A percentile compares a stretch with the other conserved stretches of the same genome.
Evolutionary conservation across 2,329 filamentous ascomycete species (phyloP).

Genomic region (Calonectria naviculata): DNA sequence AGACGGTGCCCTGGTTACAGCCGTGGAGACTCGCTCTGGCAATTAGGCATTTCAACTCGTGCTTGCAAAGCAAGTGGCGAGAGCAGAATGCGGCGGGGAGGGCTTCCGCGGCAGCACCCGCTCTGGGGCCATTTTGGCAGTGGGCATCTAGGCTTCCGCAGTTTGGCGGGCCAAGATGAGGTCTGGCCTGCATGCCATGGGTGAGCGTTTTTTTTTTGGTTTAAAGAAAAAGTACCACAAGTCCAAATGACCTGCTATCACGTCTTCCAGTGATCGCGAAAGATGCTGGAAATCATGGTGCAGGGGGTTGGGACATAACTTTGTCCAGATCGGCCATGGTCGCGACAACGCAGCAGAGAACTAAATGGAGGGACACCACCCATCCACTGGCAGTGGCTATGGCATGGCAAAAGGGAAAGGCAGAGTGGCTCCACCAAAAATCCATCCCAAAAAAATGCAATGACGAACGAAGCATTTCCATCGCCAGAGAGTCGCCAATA

Average conservation of each 20-base stretch:
- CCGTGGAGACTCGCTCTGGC: conserved; percentile 38
- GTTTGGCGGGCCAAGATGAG: conserved; percentile 34
- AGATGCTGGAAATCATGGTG: conserved; percentile 29
- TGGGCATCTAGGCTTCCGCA: conserved; percentile 35
- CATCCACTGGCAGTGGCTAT: conserved; percentile 19
- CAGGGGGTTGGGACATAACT: conserved; percentile 38
- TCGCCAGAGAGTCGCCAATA: conserved; percentile 30
- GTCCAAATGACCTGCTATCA: conserved; percentile 34
- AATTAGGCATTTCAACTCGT: conserved; percentile 29
- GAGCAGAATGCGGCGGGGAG: conserved; percentile 33
- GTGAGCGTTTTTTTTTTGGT: conserved; percentile 34
- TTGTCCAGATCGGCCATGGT: conserved; percentile 29
- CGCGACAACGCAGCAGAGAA: conserved; percentile 35
- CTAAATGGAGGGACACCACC: conserved; percentile 37
- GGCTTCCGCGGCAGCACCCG: conserved; percentile 14
- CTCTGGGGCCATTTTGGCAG: conserved; percentile 8
- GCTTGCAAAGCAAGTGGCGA: conserved; percentile 33
- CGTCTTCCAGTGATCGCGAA: conserved; percentile 29
- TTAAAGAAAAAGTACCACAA: conserved; percentile 38
- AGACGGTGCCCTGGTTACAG: conserved; percentile 38
- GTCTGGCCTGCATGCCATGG: conserved; percentile 32
- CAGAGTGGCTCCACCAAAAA: conserved; percentile 37
- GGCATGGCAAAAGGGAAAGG: conserved; percentile 18
- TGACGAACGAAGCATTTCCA: conserved; percentile 29
- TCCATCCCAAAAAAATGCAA: conserved; percentile 26